phyloP scores from a whole-genome alignment of 2,329 filamentous ascomycete species.

The Trichoderma sp. region DNA sequence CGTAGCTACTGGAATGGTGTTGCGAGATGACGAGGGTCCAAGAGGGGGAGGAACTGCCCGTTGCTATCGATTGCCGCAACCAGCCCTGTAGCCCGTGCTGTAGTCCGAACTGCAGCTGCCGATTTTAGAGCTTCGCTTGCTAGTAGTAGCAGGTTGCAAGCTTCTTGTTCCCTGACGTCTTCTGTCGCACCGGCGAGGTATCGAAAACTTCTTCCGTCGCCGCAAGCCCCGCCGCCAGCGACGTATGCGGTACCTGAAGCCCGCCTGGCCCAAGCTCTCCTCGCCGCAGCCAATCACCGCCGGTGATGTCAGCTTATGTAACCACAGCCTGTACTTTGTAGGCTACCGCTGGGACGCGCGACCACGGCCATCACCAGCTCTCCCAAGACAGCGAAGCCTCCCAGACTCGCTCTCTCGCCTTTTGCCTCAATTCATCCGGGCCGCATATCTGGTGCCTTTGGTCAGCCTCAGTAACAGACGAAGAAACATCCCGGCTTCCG shows the following conservation, averaged over 20 bases:
- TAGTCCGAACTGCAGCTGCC: not conserved
- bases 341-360: conserved; percentile 39
- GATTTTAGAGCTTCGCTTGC: not conserved
- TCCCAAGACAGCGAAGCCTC: conserved; percentile 14
- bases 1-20: conserved; percentile 14
- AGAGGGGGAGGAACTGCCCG: conserved; percentile 1
- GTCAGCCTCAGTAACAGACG: not conserved
- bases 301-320: conserved; percentile 30
- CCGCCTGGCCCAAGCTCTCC: conserved; percentile 7
- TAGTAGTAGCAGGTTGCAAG: not conserved
- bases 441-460: not conserved
- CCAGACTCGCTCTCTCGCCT: not conserved
- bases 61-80: conserved; percentile 9
- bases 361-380: conserved; percentile 25
- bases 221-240: not conserved
- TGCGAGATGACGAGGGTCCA: conserved; percentile 21
- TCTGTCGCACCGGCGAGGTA: not conserved
- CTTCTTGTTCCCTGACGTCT: not conserved
- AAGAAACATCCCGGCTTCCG: not conserved
- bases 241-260: conserved; percentile 9
- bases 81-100: conserved; percentile 10
- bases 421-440: not conserved
- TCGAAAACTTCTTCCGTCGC: not conserved
- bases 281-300: conserved; percentile 31
- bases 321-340: conserved; percentile 24